A percentile compares a stretch with the other conserved stretches of the same genome.
Conservation (phyloP, 257 asterid genomes). For the Solanum piurae region DNA sequence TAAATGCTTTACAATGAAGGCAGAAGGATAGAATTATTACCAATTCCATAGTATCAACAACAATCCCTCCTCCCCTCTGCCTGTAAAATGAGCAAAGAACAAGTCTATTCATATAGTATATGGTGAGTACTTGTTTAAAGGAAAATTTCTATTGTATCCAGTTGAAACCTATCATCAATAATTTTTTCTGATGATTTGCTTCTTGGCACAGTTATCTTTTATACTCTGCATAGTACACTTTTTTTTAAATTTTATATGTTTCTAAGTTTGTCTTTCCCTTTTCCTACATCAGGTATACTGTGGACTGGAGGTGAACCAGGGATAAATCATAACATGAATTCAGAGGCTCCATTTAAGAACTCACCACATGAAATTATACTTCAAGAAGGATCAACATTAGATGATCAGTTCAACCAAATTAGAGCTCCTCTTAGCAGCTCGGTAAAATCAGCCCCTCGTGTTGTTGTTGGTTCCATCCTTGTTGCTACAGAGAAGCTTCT, state of each 20-base stretch:
- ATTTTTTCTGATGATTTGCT: background rate
- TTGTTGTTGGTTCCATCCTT: constrained; percentile 48
- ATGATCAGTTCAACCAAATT: constrained; percentile 20
- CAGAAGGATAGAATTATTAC: background rate
- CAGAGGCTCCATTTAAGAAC: constrained; percentile 11
- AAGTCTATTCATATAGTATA: background rate
- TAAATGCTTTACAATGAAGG: background rate
- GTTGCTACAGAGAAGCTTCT: constrained; percentile 66
- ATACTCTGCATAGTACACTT: background rate
- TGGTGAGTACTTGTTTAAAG: background rate
- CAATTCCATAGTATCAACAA: background rate
- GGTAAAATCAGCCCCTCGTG: constrained; percentile 32
- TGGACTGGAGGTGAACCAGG: constrained; percentile 18
- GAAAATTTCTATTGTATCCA: background rate
- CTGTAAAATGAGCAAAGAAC: background rate
- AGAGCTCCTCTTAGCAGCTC: constrained; percentile 18
- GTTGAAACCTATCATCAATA: background rate
- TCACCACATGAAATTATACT: constrained; percentile 61
- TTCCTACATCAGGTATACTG: constrained; percentile 28
- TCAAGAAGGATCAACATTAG: constrained; percentile 27
- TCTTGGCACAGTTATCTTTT: background rate
- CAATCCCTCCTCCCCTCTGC: background rate
- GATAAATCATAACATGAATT: constrained; percentile 14
- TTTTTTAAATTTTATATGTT: background rate
- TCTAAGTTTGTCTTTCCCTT: background rate